phyloP scores from a whole-genome alignment of 257 asterid genomes.

The Nyctanthes arbortristis region DNA sequence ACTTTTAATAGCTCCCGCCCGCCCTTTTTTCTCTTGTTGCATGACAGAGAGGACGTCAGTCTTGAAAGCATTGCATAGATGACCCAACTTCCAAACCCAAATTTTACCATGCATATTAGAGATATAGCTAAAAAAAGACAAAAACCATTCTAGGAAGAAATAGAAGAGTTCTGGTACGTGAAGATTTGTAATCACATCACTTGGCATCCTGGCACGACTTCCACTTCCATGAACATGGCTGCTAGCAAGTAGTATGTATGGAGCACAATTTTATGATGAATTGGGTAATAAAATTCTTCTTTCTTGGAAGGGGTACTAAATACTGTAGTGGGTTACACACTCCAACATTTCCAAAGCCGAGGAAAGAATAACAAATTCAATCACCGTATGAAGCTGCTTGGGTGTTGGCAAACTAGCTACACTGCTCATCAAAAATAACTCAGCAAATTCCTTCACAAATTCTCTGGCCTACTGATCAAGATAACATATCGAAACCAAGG shows the following conservation, averaged over 20 bases:
- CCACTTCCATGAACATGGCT: not conserved
- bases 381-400: not conserved
- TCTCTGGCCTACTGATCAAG: slow-evolving; percentile 34
- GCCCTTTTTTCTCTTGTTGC: not conserved
- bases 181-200: not conserved
- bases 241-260: not conserved
- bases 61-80: not conserved
- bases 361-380: not conserved
- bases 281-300: not conserved
- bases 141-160: not conserved
- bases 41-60: not conserved
- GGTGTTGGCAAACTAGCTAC: not conserved
- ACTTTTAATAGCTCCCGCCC: no score
- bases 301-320: not conserved
- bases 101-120: not conserved
- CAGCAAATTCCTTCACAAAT: slow-evolving; percentile 32
- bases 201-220: not conserved
- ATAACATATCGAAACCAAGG: slow-evolving; percentile 40
- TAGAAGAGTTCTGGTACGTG: not conserved
- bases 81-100: not conserved
- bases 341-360: not conserved
- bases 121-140: not conserved
- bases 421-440: slow-evolving; percentile 7
- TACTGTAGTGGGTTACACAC: not conserved
- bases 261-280: no score